Evolutionary conservation across 73 alveolate species (phyloP).

Genomic region (Diophrys appendiculata): DNA sequence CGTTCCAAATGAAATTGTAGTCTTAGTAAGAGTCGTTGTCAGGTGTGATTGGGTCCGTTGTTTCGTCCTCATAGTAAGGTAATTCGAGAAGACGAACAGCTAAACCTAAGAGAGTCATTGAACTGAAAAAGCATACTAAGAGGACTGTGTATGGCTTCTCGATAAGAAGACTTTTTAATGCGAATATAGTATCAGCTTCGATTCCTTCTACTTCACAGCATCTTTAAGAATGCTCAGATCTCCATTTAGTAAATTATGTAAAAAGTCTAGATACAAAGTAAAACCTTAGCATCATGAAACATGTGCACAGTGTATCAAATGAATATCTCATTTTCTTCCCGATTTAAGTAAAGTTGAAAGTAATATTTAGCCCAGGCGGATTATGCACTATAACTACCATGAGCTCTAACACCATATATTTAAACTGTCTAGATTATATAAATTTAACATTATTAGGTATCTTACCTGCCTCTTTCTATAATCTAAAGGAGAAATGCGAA

Average conservation of each 20-base stretch:
- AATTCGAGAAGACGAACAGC: constrained; percentile 42
- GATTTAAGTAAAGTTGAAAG: constrained; percentile 2
- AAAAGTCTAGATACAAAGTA: constrained; percentile 25
- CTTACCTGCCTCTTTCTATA: constrained; percentile 31
- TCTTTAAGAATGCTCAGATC: constrained; percentile 12
- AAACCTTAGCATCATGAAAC: constrained; percentile 20
- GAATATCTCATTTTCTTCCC: constrained; percentile 32
- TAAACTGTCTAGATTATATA: constrained; percentile 7
- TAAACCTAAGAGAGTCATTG: constrained; percentile 26
- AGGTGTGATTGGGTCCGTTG: constrained; percentile 6
- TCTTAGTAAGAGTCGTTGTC: constrained; percentile 33
- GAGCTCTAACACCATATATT: constrained; percentile 16
- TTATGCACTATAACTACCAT: constrained; percentile 22
- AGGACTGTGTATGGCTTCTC: constrained; percentile 25
- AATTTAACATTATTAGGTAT: constrained; percentile 2
- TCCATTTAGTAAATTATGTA: constrained; percentile 27
- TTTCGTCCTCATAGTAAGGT: constrained; percentile 40
- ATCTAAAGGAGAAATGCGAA: constrained; percentile 17
- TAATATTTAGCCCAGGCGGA: constrained; percentile 36
- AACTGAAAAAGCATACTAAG: constrained; percentile 1
- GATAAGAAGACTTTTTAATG: constrained; percentile 28
- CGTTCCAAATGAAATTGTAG: constrained; percentile 35
- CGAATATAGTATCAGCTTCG: constrained; percentile 31
- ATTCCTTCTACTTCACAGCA: constrained; percentile 41
- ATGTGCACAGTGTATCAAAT: constrained; percentile 25